Evolutionary conservation across 1,284 basidiomycete genomes (phyloP).

Genomic region (Papiliotrema laurentii): DNA sequence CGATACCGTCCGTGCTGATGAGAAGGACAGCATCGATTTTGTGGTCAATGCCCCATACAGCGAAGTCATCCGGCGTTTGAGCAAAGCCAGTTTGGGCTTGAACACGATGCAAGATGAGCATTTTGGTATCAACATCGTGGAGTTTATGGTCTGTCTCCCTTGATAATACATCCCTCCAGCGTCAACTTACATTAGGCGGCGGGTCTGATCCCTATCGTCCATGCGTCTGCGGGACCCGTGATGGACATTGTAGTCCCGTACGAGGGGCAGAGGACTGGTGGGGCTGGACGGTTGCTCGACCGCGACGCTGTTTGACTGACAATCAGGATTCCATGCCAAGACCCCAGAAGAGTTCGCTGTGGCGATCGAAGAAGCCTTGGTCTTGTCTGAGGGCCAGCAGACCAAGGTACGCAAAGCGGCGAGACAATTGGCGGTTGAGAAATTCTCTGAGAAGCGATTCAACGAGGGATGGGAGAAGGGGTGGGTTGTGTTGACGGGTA

Average conservation of each 20-base stretch:
- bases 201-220: constrained; percentile 84
- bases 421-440: constrained; percentile 61
- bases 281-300: constrained; percentile 13
- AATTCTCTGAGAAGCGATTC: constrained; percentile 74
- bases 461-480: constrained; percentile 60
- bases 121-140: constrained; percentile 97
- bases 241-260: constrained; percentile 84
- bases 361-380: constrained; percentile 63
- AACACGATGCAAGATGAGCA: constrained; percentile 99
- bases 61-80: constrained; percentile 65
- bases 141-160: constrained; percentile 75
- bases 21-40: constrained; percentile 67
- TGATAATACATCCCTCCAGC: background rate
- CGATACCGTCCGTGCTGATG: background rate
- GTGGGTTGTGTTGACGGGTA: constrained; percentile 29
- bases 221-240: constrained; percentile 88
- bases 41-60: constrained; percentile 77
- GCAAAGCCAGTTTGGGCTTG: constrained; percentile 72
- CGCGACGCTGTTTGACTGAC: background rate
- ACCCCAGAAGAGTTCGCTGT: constrained; percentile 65
- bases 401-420: constrained; percentile 64
- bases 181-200: constrained; percentile 62
- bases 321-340: constrained; percentile 74
- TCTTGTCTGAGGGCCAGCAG: constrained; percentile 57
- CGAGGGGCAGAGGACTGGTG: constrained; percentile 65